Evolutionary conservation across 768 basidiomycete species (phyloP).

Genomic region (Russula foetens): DNA sequence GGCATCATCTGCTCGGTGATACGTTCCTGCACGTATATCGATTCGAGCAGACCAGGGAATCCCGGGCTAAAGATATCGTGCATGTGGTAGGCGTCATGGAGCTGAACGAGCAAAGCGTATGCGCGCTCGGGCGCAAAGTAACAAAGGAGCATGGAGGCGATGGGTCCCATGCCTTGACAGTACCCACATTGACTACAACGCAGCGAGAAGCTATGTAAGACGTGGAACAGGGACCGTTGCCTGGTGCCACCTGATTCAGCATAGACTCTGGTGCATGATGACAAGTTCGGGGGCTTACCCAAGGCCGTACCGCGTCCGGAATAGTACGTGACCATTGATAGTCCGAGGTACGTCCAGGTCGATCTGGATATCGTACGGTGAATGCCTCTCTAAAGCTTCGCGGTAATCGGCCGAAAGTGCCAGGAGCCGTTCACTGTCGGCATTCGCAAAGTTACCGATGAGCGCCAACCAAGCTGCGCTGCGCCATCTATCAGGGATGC

Average conservation of each 20-base stretch:
- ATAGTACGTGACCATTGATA: slow-evolving; percentile 90
- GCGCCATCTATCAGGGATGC: slow-evolving; percentile 95
- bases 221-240: slow-evolving; percentile 92
- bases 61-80: slow-evolving; percentile 88
- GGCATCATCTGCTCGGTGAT: slow-evolving; percentile 86
- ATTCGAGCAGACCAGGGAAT: slow-evolving; percentile 91
- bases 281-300: slow-evolving; percentile 49
- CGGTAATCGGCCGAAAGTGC: slow-evolving; percentile 44
- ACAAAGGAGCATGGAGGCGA: slow-evolving; percentile 89
- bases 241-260: slow-evolving; percentile 31
- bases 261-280: background rate
- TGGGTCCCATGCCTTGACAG: slow-evolving; percentile 98
- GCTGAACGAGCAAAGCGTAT: slow-evolving; percentile 74
- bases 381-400: slow-evolving; percentile 68
- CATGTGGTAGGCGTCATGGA: slow-evolving; percentile 85
- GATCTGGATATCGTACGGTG: slow-evolving; percentile 90
- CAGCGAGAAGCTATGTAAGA: slow-evolving; percentile 86
- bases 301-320: slow-evolving; percentile 90
- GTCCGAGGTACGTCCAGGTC: slow-evolving; percentile 97
- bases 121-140: slow-evolving; percentile 89
- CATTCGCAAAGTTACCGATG: slow-evolving; percentile 46
- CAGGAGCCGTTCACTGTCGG: slow-evolving; percentile 38
- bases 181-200: slow-evolving; percentile 86
- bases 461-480: slow-evolving; percentile 86
- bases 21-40: slow-evolving; percentile 93